phyloP scores from a whole-genome alignment of 495 filamentous ascomycete genomes.

The Xylaria longipes region DNA sequence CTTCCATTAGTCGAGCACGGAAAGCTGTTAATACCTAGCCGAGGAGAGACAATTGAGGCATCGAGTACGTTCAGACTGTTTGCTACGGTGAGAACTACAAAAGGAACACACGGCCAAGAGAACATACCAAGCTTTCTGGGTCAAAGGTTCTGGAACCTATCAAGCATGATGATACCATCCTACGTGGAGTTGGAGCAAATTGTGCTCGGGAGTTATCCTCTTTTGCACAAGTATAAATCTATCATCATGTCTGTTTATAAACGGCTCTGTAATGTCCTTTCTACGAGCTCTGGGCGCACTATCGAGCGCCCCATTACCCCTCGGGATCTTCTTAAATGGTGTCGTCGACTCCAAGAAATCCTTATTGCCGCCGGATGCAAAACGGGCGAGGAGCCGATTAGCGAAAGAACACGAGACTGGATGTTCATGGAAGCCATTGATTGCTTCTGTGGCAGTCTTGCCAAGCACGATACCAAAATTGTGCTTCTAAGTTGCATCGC shows the following conservation, averaged over 20 bases:
- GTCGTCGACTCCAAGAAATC: constrained; percentile 70
- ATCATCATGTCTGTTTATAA: constrained; percentile 79
- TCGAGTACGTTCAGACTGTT: constrained; percentile 86
- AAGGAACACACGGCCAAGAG: constrained; percentile 74
- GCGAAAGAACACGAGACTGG: constrained; percentile 73
- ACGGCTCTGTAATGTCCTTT: constrained; percentile 62
- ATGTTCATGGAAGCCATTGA: constrained; percentile 92
- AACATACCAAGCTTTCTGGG: constrained; percentile 69
- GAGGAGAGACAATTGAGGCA: constrained; percentile 84
- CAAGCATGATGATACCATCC: constrained; percentile 69
- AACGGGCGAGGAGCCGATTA: constrained; percentile 75
- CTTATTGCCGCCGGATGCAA: constrained; percentile 64
- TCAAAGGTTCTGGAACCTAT: constrained; percentile 78
- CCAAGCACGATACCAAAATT: constrained; percentile 65
- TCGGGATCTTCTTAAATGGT: constrained; percentile 90
- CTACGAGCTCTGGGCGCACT: constrained; percentile 61
- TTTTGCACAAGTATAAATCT: constrained; percentile 70
- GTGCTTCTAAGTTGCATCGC: constrained; percentile 73
- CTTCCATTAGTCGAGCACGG: constrained; percentile 88
- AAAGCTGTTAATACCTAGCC: constrained; percentile 83
- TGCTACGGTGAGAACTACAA: constrained; percentile 82
- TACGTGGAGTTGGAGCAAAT: constrained; percentile 78
- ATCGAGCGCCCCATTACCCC: constrained; percentile 69
- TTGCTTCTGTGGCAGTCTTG: constrained; percentile 81
- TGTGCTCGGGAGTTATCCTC: constrained; percentile 68